A percentile compares a stretch with the other conserved stretches of the same genome.
Evolutionary conservation across 1,284 basidiomycete genomes (phyloP).

Genomic region (Sphaerobolus stellatus): DNA sequence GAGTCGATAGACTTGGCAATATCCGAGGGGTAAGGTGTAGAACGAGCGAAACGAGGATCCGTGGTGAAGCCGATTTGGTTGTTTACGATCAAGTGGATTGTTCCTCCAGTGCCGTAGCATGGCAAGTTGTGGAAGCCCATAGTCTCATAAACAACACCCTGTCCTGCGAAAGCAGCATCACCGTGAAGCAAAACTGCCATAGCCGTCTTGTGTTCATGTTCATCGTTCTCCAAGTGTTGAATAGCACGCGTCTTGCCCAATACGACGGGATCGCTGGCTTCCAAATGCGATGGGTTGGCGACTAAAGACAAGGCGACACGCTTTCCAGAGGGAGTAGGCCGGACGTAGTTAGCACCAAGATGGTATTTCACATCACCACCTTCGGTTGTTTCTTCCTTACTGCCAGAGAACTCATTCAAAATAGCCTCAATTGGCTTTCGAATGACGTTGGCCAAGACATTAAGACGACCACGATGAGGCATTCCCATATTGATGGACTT

Average conservation of each 20-base stretch:
- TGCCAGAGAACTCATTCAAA: slow-evolving; percentile 93
- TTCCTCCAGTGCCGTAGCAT: slow-evolving; percentile 95
- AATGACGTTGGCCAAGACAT: slow-evolving; percentile 97
- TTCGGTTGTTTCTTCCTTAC: slow-evolving; percentile 69
- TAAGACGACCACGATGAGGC: slow-evolving; percentile 98
- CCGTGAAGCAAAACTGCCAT: slow-evolving; percentile 97
- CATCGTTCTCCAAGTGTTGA: slow-evolving; percentile 93
- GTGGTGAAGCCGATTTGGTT: slow-evolving; percentile 99
- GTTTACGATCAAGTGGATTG: slow-evolving; percentile 98
- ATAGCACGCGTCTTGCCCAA: slow-evolving; percentile 97
- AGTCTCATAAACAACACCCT: slow-evolving; percentile 98
- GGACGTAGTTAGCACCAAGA: slow-evolving; percentile 97
- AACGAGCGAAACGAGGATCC: slow-evolving; percentile 95
- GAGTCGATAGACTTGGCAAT: slow-evolving; percentile 98
- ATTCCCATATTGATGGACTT: slow-evolving; percentile 98
- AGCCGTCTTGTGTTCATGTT: slow-evolving; percentile 72
- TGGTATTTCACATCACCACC: slow-evolving; percentile 99
- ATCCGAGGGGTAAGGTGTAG: slow-evolving; percentile 98
- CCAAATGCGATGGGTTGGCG: slow-evolving; percentile 97
- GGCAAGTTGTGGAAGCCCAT: slow-evolving; percentile 98
- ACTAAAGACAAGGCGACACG: slow-evolving; percentile 97
- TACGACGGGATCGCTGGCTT: slow-evolving; percentile 96
- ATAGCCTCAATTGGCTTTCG: slow-evolving; percentile 98
- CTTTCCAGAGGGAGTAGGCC: slow-evolving; percentile 97
- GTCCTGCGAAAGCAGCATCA: slow-evolving; percentile 98